Conservation (phyloP, 495 filamentous ascomycete genomes). For the Hypoxylon trugodes region DNA sequence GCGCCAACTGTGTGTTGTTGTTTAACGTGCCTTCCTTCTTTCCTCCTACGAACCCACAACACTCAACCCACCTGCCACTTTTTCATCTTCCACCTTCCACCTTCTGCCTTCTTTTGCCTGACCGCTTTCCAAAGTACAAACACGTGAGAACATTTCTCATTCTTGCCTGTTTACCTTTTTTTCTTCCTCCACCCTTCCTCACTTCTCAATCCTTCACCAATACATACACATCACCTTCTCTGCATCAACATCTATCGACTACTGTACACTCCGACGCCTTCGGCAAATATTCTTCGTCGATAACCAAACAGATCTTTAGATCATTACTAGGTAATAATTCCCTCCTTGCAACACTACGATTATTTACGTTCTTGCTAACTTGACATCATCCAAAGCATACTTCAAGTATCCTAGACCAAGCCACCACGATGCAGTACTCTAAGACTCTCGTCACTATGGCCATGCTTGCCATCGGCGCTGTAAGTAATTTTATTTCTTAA, state of each 20-base stretch:
- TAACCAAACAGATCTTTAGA: slow-evolving; percentile 25
- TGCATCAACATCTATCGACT: no score
- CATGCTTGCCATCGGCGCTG: slow-evolving; percentile 50
- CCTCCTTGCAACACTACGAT: not conserved
- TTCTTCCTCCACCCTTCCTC: not conserved
- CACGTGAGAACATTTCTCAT: slow-evolving; percentile 2
- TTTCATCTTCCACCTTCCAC: slow-evolving; percentile 12
- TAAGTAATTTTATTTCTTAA: slow-evolving; percentile 41
- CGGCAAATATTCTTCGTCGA: slow-evolving; percentile 34
- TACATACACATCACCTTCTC: not conserved
- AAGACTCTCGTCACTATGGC: slow-evolving; percentile 42
- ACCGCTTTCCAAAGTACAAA: slow-evolving; percentile 31
- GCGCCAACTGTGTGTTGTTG: slow-evolving; percentile 9
- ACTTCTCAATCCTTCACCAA: not conserved
- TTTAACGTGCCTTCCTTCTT: slow-evolving; percentile 14
- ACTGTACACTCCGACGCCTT: slow-evolving; percentile 7
- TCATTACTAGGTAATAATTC: slow-evolving; percentile 5
- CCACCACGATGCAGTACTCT: slow-evolving; percentile 48
- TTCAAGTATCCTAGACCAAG: slow-evolving; percentile 8
- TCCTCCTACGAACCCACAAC: slow-evolving; percentile 5
- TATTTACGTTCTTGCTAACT: not conserved
- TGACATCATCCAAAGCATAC: slow-evolving; percentile 21
- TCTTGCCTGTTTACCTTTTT: not conserved
- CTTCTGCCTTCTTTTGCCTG: slow-evolving; percentile 2
- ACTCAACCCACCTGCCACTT: slow-evolving; percentile 22